Conservation (phyloP, 495 filamentous ascomycete genomes). For the Stereocaulon alpinum region DNA sequence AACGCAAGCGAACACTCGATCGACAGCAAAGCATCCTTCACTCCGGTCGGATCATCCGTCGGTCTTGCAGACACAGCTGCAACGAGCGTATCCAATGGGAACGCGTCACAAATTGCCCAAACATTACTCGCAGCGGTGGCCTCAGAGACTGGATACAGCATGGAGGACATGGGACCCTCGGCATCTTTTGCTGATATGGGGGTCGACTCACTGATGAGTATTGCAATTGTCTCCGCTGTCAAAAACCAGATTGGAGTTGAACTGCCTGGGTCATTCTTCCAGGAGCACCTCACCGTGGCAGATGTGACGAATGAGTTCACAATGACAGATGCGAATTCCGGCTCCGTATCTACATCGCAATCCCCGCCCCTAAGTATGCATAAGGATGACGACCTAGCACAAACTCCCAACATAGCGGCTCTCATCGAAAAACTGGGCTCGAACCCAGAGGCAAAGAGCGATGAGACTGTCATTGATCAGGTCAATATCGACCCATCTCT, state of each 20-base stretch:
- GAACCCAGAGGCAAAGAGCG: background rate
- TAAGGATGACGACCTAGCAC: background rate
- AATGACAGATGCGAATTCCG: background rate
- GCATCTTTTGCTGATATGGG: constrained; percentile 43
- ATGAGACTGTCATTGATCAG: background rate
- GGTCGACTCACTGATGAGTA: constrained; percentile 44
- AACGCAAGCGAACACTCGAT: background rate
- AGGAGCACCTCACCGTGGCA: constrained; percentile 21
- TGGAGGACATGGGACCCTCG: constrained; percentile 43
- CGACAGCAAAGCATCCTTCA: constrained; percentile 30
- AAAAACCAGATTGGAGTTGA: constrained; percentile 2
- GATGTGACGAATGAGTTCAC: constrained; percentile 8
- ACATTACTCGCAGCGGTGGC: constrained; percentile 31
- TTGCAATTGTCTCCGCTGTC: constrained; percentile 32
- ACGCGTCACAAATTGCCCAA: constrained; percentile 21
- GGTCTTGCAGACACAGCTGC: background rate
- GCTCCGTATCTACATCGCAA: background rate
- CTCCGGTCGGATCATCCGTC: constrained; percentile 20
- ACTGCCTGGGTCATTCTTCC: constrained; percentile 14
- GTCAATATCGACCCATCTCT: background rate
- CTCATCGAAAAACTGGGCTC: background rate
- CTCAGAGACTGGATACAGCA: too few relatives aligned
- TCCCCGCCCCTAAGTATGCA: background rate
- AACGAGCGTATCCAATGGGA: background rate
- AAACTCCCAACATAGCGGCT: background rate